phyloP scores from a whole-genome alignment of 352 stramenopile species.

The Globisporangium uncinulatum region DNA sequence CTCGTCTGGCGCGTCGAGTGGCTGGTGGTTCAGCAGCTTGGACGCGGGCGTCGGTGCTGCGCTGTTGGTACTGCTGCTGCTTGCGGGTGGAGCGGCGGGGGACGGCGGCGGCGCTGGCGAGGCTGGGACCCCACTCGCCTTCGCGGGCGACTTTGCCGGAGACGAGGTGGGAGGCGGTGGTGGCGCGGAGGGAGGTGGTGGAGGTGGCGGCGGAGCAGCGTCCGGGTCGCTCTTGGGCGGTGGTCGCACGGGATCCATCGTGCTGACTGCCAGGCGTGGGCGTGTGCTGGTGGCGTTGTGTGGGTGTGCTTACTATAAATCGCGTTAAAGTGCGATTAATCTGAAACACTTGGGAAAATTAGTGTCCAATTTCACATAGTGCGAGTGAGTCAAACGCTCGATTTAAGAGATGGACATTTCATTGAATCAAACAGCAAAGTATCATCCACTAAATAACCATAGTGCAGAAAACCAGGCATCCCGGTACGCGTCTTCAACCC shows the following conservation, averaged over 20 bases:
- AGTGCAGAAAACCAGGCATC: too few species aligned
- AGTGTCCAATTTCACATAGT: too few species aligned
- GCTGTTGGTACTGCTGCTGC: conserved; percentile 14
- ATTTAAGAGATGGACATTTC: too few species aligned
- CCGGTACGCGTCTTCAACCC: too few species aligned
- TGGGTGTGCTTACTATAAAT: background rate
- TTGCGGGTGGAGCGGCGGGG: conserved; percentile 6
- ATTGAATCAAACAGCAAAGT: too few species aligned
- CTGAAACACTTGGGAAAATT: too few species aligned
- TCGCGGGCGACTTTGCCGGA: background rate
- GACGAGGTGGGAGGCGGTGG: conserved; percentile 8
- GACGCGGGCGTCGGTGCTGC: conserved; percentile 34
- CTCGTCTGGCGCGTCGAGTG: conserved; percentile 71
- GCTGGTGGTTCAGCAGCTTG: conserved; percentile 66
- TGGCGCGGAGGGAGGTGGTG: conserved; percentile 24
- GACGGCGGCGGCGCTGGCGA: conserved; percentile 25
- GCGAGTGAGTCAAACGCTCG: too few species aligned
- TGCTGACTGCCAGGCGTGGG: background rate
- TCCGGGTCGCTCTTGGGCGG: background rate
- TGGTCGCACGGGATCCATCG: background rate
- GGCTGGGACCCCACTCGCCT: background rate
- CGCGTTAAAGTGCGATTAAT: too few species aligned
- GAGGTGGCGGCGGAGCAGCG: conserved; percentile 29
- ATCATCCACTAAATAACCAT: too few species aligned
- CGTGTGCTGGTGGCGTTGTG: background rate